Percentiles rank a stretch among this genome's conserved stretches.
phyloP scores from a whole-genome alignment of 2,329 filamentous ascomycete species.

The Capronia epimyces region DNA sequence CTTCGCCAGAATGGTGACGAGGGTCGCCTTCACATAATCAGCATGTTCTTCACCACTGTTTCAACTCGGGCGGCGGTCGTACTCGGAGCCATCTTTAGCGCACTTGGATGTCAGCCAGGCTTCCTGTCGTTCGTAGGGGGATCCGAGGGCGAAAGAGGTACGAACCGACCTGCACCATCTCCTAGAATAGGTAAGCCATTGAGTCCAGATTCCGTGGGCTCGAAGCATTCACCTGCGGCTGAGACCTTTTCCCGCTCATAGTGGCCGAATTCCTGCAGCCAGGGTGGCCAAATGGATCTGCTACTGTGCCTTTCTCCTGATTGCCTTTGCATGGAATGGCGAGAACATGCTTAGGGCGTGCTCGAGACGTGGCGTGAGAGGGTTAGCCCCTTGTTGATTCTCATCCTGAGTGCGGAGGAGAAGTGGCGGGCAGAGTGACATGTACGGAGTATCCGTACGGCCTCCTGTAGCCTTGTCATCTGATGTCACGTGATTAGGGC shows the following conservation, averaged over 20 bases:
- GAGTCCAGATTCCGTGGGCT: background rate
- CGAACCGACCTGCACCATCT: constrained; percentile 99
- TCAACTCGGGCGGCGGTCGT: constrained; percentile 25
- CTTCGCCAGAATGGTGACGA: constrained; percentile 83
- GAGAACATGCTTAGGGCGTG: constrained; percentile 22
- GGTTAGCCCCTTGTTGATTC: background rate
- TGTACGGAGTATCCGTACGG: no score
- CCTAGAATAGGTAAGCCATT: constrained; percentile 49
- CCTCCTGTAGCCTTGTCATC: no score
- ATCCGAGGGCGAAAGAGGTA: constrained; percentile 35
- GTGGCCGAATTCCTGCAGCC: constrained; percentile 2
- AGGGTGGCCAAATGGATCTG: constrained; percentile 1
- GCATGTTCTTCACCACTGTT: constrained; percentile 13
- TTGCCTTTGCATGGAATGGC: constrained; percentile 19
- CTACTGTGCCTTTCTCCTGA: constrained; percentile 20
- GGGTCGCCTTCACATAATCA: constrained; percentile 53
- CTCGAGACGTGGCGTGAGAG: background rate
- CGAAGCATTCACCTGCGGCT: constrained; percentile 59
- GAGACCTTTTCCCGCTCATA: constrained; percentile 60
- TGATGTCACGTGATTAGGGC: background rate
- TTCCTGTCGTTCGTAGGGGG: background rate
- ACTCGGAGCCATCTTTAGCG: constrained; percentile 37
- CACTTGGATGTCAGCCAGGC: constrained; percentile 11
- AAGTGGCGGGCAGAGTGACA: background rate
- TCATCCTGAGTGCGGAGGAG: background rate